Conservation (phyloP, 371 early-diverging fungal species). For the Basidiobolus meristosporus region DNA sequence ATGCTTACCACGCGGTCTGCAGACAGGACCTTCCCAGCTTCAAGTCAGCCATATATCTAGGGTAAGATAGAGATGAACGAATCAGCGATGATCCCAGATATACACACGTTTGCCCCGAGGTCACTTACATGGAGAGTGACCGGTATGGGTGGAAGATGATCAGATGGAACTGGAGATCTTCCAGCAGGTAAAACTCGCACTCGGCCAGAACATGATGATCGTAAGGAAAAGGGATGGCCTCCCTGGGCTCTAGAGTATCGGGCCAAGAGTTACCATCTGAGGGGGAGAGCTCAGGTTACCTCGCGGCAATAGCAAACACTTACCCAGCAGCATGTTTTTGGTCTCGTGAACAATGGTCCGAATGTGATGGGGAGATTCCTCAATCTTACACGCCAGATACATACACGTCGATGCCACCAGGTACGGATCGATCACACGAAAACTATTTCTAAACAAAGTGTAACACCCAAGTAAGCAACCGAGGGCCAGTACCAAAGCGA, state of each 20-base stretch:
- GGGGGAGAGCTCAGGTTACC: no score
- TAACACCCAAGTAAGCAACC: not conserved
- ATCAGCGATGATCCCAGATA: no score
- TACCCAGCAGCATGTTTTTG: no score
- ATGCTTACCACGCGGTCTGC: constrained; percentile 46
- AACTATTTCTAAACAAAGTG: constrained; percentile 28
- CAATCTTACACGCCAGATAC: constrained; percentile 76
- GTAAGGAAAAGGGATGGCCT: constrained; percentile 37
- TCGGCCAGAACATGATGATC: constrained; percentile 64
- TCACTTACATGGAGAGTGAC: constrained; percentile 32
- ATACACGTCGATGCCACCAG: constrained; percentile 62
- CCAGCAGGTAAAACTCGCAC: constrained; percentile 76
- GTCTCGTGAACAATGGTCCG: constrained; percentile 53
- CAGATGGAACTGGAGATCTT: constrained; percentile 69
- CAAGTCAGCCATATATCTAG: not conserved
- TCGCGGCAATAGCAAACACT: no score
- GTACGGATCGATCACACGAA: constrained; percentile 49
- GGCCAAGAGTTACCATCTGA: no score
- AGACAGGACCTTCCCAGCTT: constrained; percentile 18
- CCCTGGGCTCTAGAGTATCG: no score
- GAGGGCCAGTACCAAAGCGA: no score
- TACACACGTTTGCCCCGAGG: no score
- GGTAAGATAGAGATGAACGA: no score
- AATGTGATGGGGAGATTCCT: constrained; percentile 75
- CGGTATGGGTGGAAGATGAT: constrained; percentile 80